These are phyloP conservation scores for Podospora anserina DNA, from an alignment of 495 filamentous ascomycete species.

Conservation along the genomic window DNA sequence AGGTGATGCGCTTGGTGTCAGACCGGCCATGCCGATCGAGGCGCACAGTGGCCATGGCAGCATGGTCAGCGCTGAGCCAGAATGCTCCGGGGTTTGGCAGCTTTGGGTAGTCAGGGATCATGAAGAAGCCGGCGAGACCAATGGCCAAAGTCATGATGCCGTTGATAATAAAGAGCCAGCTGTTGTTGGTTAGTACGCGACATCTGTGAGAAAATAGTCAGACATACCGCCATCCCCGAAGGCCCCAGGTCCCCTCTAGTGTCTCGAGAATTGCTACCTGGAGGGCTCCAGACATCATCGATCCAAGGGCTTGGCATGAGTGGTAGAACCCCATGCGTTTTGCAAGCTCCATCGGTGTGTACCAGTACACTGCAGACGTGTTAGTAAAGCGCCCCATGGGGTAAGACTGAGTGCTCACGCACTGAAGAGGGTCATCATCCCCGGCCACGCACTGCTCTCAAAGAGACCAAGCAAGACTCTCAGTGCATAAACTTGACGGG, in stretches of 20 bases:
- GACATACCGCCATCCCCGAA: conserved; percentile 50
- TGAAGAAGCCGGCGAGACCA: conserved; percentile 46
- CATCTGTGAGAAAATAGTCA: background rate
- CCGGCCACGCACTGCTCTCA: conserved; percentile 46
- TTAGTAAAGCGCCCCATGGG: background rate
- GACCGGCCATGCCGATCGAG: conserved; percentile 34
- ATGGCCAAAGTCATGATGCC: conserved; percentile 48
- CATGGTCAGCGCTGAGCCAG: conserved; percentile 36
- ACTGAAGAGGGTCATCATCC: conserved; percentile 43
- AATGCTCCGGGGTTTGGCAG: conserved; percentile 37
- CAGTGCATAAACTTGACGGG: conserved; percentile 37
- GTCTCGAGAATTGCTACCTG: conserved; percentile 52
- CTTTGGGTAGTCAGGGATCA: conserved; percentile 51
- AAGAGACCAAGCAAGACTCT: conserved; percentile 54
- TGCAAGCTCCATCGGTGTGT: conserved; percentile 35
- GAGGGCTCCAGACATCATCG: conserved; percentile 46
- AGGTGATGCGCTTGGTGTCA: conserved; percentile 39
- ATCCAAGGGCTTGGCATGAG: conserved; percentile 39
- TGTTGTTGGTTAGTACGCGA: background rate
- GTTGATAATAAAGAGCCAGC: conserved; percentile 54
- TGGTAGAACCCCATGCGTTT: conserved; percentile 47
- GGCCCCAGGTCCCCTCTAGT: conserved; percentile 45
- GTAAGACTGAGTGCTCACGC: conserved; percentile 5
- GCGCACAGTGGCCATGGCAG: conserved; percentile 29
- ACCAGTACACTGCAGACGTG: conserved; percentile 34